Conservation (phyloP, 306 rosid genomes). For the Casuarina equisetifolia region DNA sequence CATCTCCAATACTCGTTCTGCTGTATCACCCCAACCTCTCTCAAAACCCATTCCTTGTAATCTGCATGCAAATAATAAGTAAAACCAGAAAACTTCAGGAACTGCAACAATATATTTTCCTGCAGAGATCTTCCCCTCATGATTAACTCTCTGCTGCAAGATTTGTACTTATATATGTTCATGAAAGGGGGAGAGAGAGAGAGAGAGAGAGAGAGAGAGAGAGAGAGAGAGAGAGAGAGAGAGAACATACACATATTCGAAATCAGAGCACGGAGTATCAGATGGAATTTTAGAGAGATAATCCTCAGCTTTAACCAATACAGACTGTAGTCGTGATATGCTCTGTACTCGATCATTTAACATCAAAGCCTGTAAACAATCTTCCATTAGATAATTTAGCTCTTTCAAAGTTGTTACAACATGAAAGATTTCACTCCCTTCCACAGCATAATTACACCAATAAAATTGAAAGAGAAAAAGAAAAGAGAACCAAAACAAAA, state of each 20-base stretch:
- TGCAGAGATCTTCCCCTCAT: conserved; percentile 4
- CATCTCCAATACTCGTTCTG: conserved; percentile 60
- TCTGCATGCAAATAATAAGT: conserved; percentile 37
- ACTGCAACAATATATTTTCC: neutral
- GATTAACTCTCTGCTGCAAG: conserved; percentile 14
- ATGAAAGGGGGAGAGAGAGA: neutral
- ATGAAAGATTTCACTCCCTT: conserved; percentile 4
- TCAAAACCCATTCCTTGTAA: conserved; percentile 93
- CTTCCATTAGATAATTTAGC: conserved; percentile 8
- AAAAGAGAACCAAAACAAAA: neutral
- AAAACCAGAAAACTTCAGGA: conserved; percentile 7
- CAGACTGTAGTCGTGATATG: conserved; percentile 69
- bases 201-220: neutral
- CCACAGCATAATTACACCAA: neutral
- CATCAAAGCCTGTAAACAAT: conserved; percentile 70
- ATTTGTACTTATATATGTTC: neutral
- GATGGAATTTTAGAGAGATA: conserved; percentile 59
- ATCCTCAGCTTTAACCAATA: conserved; percentile 79
- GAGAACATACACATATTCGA: conserved; percentile 70
- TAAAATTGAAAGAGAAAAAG: neutral
- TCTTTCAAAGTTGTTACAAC: neutral
- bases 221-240: neutral
- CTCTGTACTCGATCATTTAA: conserved; percentile 65
- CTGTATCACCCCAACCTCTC: conserved; percentile 92
- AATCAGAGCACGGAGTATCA: conserved; percentile 56